Evolutionary conservation across 345 rosid species (phyloP), one percentile per base, ranked within the genome.

Genomic region (Eucalyptus marginata): DNA sequence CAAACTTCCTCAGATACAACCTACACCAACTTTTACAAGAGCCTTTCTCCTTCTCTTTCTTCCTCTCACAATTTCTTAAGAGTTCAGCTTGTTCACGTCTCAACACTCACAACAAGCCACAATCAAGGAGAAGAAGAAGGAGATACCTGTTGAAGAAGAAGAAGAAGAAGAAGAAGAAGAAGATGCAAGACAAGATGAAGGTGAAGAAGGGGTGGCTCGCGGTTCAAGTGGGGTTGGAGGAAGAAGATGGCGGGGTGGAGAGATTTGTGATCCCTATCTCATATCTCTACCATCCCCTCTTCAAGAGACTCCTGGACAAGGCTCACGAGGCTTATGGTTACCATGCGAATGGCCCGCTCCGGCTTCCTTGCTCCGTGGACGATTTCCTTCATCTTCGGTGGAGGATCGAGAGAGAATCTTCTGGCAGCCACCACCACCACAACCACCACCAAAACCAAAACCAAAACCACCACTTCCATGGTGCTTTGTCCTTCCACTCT

Each of bases 181-280:
- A 85, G 56, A 88, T 88, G 88, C 87, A 76, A 54, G 88, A 88
- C 92, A 92, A 89, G 89, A 89, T 88, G 90, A 93, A 92, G 90
- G 91, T 92, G 90, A 93, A 93, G 95, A 93, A 93, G 88, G 95
- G 95, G 17, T 93, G 93, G 92, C 87, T 93, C 13, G 94, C 92
- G 0, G 93, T 93, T 46, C 90, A 92, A 84, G 95, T 93, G 5
- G 95, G 95, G 8, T 46, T 90, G 40, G 94, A 91, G 66, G 94
- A 92, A 49, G 94, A 93, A 27, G 94, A 90, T 5, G 90, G 85
- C 18, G 86, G 86, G 1, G 86, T 86, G 49, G 90, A 87, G 44
- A 88, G 92, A 36, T 91, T 93, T 59, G 91, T 92, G 47, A 93
- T 93, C 88, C 95, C 93, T 0, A 92, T 93, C 49, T 90, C 95